Percentiles rank a stretch among this genome's conserved stretches.
Evolutionary conservation across 495 filamentous ascomycete species (phyloP).

Genomic region (Tuber umbilicatum): DNA sequence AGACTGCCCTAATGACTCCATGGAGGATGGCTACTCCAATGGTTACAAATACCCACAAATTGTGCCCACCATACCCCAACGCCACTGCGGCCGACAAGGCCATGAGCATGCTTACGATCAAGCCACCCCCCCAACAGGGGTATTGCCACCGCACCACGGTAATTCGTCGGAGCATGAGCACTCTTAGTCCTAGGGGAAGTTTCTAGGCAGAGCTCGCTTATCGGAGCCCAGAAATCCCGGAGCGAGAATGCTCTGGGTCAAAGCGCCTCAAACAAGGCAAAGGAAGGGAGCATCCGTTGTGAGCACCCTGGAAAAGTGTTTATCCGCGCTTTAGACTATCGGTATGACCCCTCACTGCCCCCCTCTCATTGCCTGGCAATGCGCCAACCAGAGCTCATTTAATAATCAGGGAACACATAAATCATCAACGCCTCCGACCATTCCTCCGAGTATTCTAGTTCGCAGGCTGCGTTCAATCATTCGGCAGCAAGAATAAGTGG

Average conservation of each 20-base stretch:
- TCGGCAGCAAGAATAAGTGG: conserved; percentile 94
- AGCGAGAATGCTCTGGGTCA: not conserved
- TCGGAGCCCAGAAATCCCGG: not conserved
- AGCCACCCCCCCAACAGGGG: too few species aligned
- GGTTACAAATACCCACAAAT: too few species aligned
- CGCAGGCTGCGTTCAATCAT: conserved; percentile 77
- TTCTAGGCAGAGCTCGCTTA: too few species aligned
- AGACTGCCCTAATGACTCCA: too few species aligned
- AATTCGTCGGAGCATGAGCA: too few species aligned
- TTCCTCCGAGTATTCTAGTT: conserved; percentile 75
- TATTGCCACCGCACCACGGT: too few species aligned
- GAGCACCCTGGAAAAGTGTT: conserved; percentile 18
- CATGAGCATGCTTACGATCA: too few species aligned
- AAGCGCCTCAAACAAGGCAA: conserved; percentile 22
- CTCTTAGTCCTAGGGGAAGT: too few species aligned
- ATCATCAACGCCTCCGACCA: conserved; percentile 54
- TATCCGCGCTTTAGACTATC: conserved; percentile 23
- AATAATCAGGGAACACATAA: conserved; percentile 48
- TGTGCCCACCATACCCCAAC: too few species aligned
- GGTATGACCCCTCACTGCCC: conserved; percentile 17
- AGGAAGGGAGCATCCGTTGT: conserved; percentile 14
- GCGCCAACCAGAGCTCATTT: conserved; percentile 40
- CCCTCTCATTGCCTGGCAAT: not conserved
- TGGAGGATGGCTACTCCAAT: too few species aligned
- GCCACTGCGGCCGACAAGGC: too few species aligned